Evolutionary conservation across 2,329 filamentous ascomycete species (phyloP), one percentile per base, ranked within the genome.

Genomic region (Fusarium sarcochroum): DNA sequence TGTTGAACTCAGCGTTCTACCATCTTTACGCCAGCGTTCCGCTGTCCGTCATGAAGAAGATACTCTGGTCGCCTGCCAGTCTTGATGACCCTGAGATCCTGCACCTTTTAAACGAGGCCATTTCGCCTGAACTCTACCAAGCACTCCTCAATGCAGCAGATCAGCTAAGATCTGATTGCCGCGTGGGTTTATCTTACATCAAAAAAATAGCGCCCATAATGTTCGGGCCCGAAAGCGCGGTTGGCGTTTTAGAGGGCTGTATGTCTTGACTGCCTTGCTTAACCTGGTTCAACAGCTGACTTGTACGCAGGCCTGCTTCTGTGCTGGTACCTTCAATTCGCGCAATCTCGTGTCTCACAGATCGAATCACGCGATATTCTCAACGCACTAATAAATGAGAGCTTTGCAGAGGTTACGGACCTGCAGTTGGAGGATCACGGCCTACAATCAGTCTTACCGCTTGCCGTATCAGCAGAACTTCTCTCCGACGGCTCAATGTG

Each of bases 201-300:
- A 53, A 53, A 15, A 53, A 45, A 45, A 23, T 53, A 32, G 50
- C 50, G 23, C 50, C 50, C 38, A 53, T 53, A 11, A 53, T 20
- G 23, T 53, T 53, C 40, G 50, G 50, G 21, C 50, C 50, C 17
- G 50, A 53, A 23, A 34, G 40, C 20, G 50, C 38, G 6, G 42
- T 53, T 9, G 50, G 50, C 27, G 38, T 27, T 27, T 53, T 44
- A 15, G 50, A 53, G 27, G 50, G 50, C 32, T 40, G 50, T 53
- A 53, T 37, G 50, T 32, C 20, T 40, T 30, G 17, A 40, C 41
- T 41, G 7, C 38, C 7, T 11, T 41, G 11, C 18, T 41, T 5
- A 41, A 41, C 38, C 18, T 41, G 13, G 38, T 41, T 41, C 13
- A 15, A 20, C 15, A 41, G 38, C 38, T 41, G 15, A 41, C 38